A percentile compares a stretch with the other conserved stretches of the same genome.
Evolutionary conservation across 148 eudicot genomes (phyloP).

Genomic region (Amaranthus hypochondriacus): DNA sequence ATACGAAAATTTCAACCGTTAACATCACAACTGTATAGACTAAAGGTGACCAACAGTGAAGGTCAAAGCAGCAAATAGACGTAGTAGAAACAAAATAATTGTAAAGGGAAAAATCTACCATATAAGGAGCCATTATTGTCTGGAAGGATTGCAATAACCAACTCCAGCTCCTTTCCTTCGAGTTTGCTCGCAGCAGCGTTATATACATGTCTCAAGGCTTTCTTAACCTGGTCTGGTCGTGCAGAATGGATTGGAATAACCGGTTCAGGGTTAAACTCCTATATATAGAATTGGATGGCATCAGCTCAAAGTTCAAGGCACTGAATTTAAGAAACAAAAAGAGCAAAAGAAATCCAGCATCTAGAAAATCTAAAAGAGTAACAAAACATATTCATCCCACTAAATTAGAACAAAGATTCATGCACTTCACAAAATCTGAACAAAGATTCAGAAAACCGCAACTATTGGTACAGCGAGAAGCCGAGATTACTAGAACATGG

Average conservation of each 20-base stretch:
- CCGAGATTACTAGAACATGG: too few species aligned
- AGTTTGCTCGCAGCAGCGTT: constrained; percentile 42
- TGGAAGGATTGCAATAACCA: constrained; percentile 66
- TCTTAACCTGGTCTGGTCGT: constrained; percentile 73
- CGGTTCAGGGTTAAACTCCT: constrained; percentile 73
- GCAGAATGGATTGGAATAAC: constrained; percentile 60
- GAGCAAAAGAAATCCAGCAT: not conserved
- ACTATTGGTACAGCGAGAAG: not conserved
- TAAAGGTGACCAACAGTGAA: not conserved
- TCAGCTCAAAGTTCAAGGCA: not conserved
- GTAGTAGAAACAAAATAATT: not conserved
- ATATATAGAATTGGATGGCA: constrained; percentile 4
- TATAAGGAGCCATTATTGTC: constrained; percentile 78
- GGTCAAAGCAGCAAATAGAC: not conserved
- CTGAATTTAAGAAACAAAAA: not conserved
- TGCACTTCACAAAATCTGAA: not conserved
- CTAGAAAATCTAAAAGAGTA: not conserved
- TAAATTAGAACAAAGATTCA: not conserved
- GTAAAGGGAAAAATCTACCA: constrained; percentile 33
- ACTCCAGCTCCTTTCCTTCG: constrained; percentile 60
- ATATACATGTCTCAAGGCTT: constrained; percentile 57
- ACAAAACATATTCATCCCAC: not conserved
- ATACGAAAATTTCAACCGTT: too few species aligned
- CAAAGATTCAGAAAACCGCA: not conserved
- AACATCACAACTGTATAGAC: not conserved